Conservation (phyloP, 2,329 filamentous ascomycete genomes). For the Alternaria arbusti region DNA sequence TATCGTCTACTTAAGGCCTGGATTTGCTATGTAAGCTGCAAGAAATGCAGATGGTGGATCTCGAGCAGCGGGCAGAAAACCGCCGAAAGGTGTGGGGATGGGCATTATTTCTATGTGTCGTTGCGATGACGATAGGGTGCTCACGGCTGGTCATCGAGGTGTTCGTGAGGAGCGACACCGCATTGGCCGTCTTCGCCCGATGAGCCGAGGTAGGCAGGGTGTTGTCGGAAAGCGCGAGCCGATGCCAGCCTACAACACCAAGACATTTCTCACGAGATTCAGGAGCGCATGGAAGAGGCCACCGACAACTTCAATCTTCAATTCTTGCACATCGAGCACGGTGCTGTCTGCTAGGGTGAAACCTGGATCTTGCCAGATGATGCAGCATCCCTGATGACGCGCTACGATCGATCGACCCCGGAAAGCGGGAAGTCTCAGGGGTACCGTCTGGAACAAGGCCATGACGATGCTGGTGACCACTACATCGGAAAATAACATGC, state of each 20-base stretch:
- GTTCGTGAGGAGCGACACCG: conserved; percentile 64
- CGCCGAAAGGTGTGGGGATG: conserved; percentile 24
- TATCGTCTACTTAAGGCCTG: neutral
- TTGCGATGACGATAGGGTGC: conserved; percentile 69
- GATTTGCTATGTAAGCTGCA: neutral
- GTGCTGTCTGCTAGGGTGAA: neutral
- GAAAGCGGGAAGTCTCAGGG: conserved; percentile 2
- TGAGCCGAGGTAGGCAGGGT: conserved; percentile 23
- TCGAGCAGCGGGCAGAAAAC: conserved; percentile 10
- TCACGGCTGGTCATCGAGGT: conserved; percentile 64
- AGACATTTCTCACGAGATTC: conserved; percentile 4
- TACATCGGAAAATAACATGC: conserved; percentile 43
- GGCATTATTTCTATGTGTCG: conserved; percentile 24
- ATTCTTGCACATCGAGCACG: neutral
- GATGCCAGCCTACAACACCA: conserved; percentile 17
- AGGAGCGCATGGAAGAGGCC: neutral
- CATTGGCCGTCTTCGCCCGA: conserved; percentile 60
- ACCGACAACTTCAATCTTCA: neutral
- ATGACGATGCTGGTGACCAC: conserved; percentile 44
- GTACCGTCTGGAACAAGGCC: neutral
- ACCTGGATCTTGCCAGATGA: neutral
- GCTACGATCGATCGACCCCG: neutral
- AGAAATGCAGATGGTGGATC: conserved; percentile 11
- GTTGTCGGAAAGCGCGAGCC: conserved; percentile 13
- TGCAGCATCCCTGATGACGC: neutral